phyloP scores from a whole-genome alignment of 177 flowering plant genomes.

The Tripterygium wilfordii region DNA sequence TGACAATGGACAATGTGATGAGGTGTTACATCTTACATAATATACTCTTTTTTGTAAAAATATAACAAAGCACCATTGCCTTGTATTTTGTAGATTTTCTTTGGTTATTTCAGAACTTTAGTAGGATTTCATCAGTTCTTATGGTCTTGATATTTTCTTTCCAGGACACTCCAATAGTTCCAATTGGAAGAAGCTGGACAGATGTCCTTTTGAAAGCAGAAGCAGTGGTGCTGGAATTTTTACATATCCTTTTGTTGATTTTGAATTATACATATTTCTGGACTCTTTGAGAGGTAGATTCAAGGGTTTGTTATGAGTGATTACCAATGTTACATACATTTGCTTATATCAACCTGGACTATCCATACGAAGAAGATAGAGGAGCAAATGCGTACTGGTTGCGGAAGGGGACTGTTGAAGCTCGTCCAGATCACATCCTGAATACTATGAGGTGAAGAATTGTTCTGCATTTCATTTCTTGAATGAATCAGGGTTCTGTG shows the following conservation, averaged over 20 bases:
- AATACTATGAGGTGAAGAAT: constrained; percentile 88
- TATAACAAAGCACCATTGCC: not conserved
- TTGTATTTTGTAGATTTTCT: not conserved
- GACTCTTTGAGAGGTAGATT: not conserved
- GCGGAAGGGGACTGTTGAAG: constrained; percentile 50
- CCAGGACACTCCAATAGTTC: constrained; percentile 80
- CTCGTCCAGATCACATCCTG: constrained; percentile 83
- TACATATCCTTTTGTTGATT: constrained; percentile 71
- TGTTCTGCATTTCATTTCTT: no score
- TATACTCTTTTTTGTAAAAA: not conserved
- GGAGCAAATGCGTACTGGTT: constrained; percentile 90
- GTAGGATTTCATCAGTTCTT: not conserved
- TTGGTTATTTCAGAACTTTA: not conserved
- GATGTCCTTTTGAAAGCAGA: constrained; percentile 87
- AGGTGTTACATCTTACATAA: constrained; percentile 45
- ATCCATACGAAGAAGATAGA: constrained; percentile 63
- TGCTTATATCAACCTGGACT: constrained; percentile 30
- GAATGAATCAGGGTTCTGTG: no score
- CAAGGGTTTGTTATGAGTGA: not conserved
- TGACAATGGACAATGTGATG: constrained; percentile 84
- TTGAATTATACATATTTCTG: not conserved
- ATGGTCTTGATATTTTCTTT: not conserved
- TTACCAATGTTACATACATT: no score
- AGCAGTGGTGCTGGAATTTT: constrained; percentile 69
- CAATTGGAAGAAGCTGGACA: constrained; percentile 86